These are phyloP conservation scores for Nemania abortiva DNA, from an alignment of 2,329 filamentous ascomycete species.

Conservation along the genomic window DNA sequence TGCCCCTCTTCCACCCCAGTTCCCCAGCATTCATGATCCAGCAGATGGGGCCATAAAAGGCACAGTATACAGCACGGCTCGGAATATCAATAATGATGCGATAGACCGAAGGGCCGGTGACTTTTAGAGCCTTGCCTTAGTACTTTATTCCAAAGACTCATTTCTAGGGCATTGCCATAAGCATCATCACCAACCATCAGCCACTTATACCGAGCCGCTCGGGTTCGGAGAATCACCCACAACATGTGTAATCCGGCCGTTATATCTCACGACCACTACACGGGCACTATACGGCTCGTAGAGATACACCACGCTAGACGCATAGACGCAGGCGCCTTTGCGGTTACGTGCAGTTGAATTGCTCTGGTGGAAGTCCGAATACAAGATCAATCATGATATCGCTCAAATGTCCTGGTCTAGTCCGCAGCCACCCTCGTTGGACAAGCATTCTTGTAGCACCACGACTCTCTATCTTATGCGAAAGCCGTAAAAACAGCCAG, in stretches of 20 bases:
- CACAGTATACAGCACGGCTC: conserved; percentile 12
- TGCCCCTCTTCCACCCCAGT: background rate
- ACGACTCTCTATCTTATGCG: background rate
- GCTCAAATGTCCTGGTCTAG: conserved; percentile 19
- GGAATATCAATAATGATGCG: conserved; percentile 12
- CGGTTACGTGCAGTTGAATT: background rate
- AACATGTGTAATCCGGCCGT: conserved; percentile 2
- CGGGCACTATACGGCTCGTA: background rate
- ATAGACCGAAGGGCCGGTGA: background rate
- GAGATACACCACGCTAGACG: background rate
- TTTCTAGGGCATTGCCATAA: background rate
- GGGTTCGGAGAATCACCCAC: conserved; percentile 23
- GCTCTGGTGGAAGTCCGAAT: background rate
- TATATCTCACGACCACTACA: conserved; percentile 6
- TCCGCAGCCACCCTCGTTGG: conserved; percentile 8
- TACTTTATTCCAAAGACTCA: background rate
- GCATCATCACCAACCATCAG: background rate
- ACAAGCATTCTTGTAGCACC: conserved; percentile 2
- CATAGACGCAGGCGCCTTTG: background rate
- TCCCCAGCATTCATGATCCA: background rate
- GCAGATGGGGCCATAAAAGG: background rate
- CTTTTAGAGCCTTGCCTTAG: background rate
- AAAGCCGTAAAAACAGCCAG: background rate
- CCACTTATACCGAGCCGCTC: conserved; percentile 9
- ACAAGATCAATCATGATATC: conserved; percentile 22